Percentiles rank a stretch among this genome's conserved stretches.
These are phyloP conservation scores for Daldinia vernicosa DNA, from an alignment of 495 filamentous ascomycete genomes.

Conservation along the genomic window DNA sequence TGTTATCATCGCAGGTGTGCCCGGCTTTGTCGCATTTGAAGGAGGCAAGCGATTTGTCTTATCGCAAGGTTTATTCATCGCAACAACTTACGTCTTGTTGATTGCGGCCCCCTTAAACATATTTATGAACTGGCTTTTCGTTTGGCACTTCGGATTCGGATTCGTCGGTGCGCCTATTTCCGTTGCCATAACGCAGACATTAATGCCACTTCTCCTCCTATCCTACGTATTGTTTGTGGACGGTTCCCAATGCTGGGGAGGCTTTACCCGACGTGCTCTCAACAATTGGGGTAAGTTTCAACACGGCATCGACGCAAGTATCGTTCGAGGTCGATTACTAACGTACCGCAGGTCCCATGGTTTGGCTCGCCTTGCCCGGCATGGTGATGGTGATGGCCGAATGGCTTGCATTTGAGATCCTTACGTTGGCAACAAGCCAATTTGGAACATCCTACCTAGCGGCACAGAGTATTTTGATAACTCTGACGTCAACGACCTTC, in stretches of 20 bases:
- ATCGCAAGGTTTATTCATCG: constrained; percentile 74
- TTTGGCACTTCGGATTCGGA: constrained; percentile 77
- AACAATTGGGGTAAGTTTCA: constrained; percentile 72
- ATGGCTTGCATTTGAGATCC: constrained; percentile 82
- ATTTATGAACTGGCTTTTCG: constrained; percentile 72
- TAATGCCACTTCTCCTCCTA: constrained; percentile 79
- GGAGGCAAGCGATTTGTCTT: constrained; percentile 76
- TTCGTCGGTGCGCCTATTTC: constrained; percentile 88
- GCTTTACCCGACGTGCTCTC: constrained; percentile 73
- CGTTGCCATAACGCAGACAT: constrained; percentile 79
- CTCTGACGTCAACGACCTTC: constrained; percentile 64
- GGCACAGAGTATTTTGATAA: constrained; percentile 67
- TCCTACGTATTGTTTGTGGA: constrained; percentile 78
- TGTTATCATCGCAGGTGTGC: constrained; percentile 69
- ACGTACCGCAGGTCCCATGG: constrained; percentile 67
- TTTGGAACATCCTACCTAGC: constrained; percentile 74
- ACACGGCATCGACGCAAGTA: neutral
- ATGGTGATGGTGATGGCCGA: constrained; percentile 94
- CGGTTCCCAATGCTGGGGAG: constrained; percentile 87
- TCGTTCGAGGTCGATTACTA: constrained; percentile 8
- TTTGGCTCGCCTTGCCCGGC: constrained; percentile 82
- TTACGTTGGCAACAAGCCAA: constrained; percentile 76
- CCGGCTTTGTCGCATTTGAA: constrained; percentile 75
- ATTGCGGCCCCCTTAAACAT: constrained; percentile 73
- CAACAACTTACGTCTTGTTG: constrained; percentile 71